Percentiles rank a stretch among this genome's conserved stretches.
phyloP scores from a whole-genome alignment of 1,139 yeast species.

The Pneumocystis oryctolagi region DNA sequence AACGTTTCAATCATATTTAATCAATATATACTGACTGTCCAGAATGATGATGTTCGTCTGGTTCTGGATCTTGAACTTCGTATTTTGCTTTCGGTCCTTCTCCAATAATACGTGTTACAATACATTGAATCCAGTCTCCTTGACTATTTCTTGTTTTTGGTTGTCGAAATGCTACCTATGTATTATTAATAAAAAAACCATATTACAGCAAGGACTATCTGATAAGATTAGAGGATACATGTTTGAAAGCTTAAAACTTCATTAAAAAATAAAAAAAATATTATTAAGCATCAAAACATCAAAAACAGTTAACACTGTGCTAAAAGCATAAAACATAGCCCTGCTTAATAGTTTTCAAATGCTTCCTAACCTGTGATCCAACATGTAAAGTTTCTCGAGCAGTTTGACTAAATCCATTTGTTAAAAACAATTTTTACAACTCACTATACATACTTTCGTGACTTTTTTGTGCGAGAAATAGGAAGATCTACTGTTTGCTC shows the following conservation, averaged over 20 bases:
- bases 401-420: not conserved
- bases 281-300: not conserved
- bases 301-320: not conserved
- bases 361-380: slow-evolving; percentile 7
- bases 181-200: not conserved
- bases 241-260: not conserved
- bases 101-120: slow-evolving; percentile 57
- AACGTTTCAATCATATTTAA: not conserved
- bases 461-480: slow-evolving; percentile 10
- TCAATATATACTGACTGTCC: slow-evolving; percentile 38
- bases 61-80: slow-evolving; percentile 93
- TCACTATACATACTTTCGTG: slow-evolving; percentile 9
- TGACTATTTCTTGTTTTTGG: slow-evolving; percentile 32
- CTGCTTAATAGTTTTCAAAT: slow-evolving; percentile 8
- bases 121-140: slow-evolving; percentile 94
- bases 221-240: not conserved
- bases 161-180: slow-evolving; percentile 62
- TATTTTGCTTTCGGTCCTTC: slow-evolving; percentile 51
- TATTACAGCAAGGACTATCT: not conserved
- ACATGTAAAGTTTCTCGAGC: not conserved
- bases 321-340: not conserved
- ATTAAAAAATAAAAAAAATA: no score
- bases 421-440: not conserved
- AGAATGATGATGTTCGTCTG: slow-evolving; percentile 81
- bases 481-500: slow-evolving; percentile 10